Evolutionary conservation across 139 green algal species (phyloP), one percentile per base, ranked within the genome.

Genomic region (Pleodorina starrii): DNA sequence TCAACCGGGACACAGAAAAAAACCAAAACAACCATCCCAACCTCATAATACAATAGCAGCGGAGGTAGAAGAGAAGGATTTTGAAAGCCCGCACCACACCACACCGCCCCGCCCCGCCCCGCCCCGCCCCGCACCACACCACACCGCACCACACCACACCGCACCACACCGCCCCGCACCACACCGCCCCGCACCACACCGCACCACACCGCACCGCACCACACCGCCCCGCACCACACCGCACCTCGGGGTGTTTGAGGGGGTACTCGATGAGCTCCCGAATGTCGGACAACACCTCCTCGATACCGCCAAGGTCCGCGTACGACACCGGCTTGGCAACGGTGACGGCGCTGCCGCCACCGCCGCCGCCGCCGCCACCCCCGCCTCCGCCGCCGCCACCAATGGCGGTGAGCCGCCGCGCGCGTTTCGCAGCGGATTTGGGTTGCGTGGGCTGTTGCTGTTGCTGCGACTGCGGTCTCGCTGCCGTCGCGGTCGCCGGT

Each of bases 221-320:
- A n/a, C n/a, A n/a, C n/a, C n/a, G n/a, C n/a, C n/a, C n/a, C n/a
- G n/a, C n/a, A n/a, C n/a, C n/a, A n/a, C 5, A 66, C 19, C 68
- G 3, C 54, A 97, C 95, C 95, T 99, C 97, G 74, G 97, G 97
- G 87, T 99, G 97, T 77, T 94, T 95, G 11, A 99, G 92, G 2
- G 97, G 97, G 89, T 97, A 98, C 93, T 98, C 96, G 36, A 99
- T 96, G 25, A 98, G 91, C 91, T 99, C 95, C 63, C 90, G 81
- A 74, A 99, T 97, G 78, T 97, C 93, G 0, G 91, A 66, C 78
- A 98, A 91, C 36, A 98, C 95, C 5, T 93, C 85, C 78, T 98
- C 96, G 19, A 98, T 94, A 46, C 97, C 97, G 21, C 97, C 97
- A n/a, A 98, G 91, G 81, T 98, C 97, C 0, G 91, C 91, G 48